Base-by-base conservation (phyloP, 2,329 filamentous ascomycete genomes). In the Alternaria sp. region DNA sequence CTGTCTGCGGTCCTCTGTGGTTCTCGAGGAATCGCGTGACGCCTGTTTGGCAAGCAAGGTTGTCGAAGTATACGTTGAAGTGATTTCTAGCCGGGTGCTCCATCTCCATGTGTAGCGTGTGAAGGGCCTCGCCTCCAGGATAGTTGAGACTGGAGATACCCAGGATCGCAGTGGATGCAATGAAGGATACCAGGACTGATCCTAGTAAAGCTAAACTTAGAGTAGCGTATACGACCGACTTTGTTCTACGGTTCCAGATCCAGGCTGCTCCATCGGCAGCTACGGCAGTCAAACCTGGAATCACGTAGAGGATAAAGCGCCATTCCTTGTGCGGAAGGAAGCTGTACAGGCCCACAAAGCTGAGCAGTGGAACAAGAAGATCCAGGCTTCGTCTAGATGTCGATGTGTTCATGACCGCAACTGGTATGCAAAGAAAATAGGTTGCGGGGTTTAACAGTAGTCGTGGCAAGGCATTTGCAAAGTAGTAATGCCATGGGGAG, bases 251-350 rank as follows among this genome's bases (percentile, higher is more conserved):
- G 1, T 83, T 85, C 81, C 88, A 91, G 49, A 81, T 77, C 76
- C 77, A 80, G 85, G 88, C 87, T 13, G 93, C 92, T 19, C 89
- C 90, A 5, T 93, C 85, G 4, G 93, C 90, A 0, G 93, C 90
- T 3, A 90, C 87, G 11, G 90, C 91, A 0, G 94, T 97, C 28
- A 98, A 83, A 0, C 90, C 85, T 0, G 96, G 96, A 23, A 97
- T 85, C 56, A 89, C 86, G 81, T 98, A 98, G 73, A 98, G 89
- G 70, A 99, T 90, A 83, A 99, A 99, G 17, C 96, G 91, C 78
- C 93, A 91, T 82, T 99, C 96, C 78, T 99, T 99, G 83, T 99
- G 96, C 0, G 95, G 94, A 65, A 97, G 91, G 54, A 93, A 72
- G 67, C 93, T 97, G 83, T 97, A 98, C 46, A 96, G 79, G 5